A percentile compares a stretch with the other conserved stretches of the same genome.
phyloP scores from a whole-genome alignment of 768 basidiomycete species.

The Lyophyllum shimeji region DNA sequence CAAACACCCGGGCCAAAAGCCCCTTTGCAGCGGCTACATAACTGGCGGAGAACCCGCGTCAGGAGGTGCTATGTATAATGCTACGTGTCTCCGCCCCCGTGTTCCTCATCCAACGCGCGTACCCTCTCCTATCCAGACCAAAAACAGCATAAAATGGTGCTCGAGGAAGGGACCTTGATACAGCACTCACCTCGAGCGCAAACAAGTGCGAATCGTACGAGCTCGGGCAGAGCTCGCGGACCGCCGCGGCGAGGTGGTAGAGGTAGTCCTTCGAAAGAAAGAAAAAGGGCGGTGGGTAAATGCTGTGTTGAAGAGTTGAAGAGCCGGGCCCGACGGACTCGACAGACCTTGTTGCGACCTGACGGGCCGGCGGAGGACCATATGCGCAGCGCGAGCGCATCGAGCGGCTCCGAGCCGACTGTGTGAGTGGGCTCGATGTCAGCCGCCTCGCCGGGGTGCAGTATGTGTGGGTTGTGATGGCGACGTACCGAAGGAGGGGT shows the following conservation, averaged over 20 bases:
- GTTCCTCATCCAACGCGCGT: slow-evolving; percentile 18
- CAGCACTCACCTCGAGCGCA: slow-evolving; percentile 63
- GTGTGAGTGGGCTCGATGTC: too few species aligned
- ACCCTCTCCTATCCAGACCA: slow-evolving; percentile 16
- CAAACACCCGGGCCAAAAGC: too few species aligned
- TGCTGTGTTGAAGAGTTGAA: neutral
- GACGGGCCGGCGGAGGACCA: slow-evolving; percentile 82
- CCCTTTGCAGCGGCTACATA: too few species aligned
- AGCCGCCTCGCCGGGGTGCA: neutral
- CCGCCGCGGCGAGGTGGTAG: slow-evolving; percentile 70
- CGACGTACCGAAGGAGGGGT: slow-evolving; percentile 81
- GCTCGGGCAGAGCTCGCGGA: slow-evolving; percentile 71
- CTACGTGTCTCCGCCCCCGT: too few species aligned
- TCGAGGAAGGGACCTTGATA: too few species aligned
- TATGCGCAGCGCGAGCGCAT: slow-evolving; percentile 65
- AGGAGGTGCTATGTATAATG: too few species aligned
- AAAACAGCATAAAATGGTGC: too few species aligned
- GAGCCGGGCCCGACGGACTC: neutral
- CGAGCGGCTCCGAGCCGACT: slow-evolving; percentile 87
- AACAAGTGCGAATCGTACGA: slow-evolving; percentile 77
- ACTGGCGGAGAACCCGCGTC: too few species aligned
- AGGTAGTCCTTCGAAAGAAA: slow-evolving; percentile 98
- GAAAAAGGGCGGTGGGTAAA: too few species aligned
- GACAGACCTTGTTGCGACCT: slow-evolving; percentile 83
- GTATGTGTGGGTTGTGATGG: neutral